Base-by-base conservation (phyloP, 371 early-diverging fungal species). In the Mortierella polycephala region DNA sequence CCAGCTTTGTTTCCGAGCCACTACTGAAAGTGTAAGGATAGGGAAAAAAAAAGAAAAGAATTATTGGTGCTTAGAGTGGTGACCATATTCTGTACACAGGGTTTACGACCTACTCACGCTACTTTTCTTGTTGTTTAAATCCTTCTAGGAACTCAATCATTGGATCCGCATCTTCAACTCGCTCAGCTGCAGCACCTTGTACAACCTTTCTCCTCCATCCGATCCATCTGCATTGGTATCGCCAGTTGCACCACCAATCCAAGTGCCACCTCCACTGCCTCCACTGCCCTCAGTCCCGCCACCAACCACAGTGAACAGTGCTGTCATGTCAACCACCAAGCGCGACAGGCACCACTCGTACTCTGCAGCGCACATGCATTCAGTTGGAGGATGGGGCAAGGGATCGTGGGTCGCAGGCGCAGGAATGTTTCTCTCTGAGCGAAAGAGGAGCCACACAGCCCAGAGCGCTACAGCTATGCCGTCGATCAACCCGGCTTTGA, bases 151-250 rank as follows among this genome's bases (percentile, higher is more conserved):
- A 21, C 62, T 71, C 10, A 68, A 64, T 18, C 67, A 77, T 20
- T 71, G 77, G 77, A 57, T 45, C n/a, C 49, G 72, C n/a, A 68
- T 77, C 10, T 77, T 77, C 46, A 59, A 64, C 50, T 67, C 77
- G 1, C 55, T 77, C 11, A 71, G 70, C 64, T 57, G 42, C 44
- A 57, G 55, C 4, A n/a, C 55, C 0, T 10, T 58, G 44, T 46
- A 62, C 16, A 60, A 39, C 4, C 12, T 69, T 14, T 37, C 60
- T 10, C 64, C 61, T 4, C 64, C 62, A 16, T 50, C 60, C 21
- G 64, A 54, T 39, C 56, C 49, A n/a, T n/a, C 51, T n/a, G 45
- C 45, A 0, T 18, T 52, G 12, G 20, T 12, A 9, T 55, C 57
- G 12, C 59, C 60, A 1, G 45, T 65, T 16, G 61, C 55, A 12